A percentile compares a stretch with the other conserved stretches of the same genome.
Conservation (phyloP, 495 filamentous ascomycete genomes). For the Podospora pseudocomata region DNA sequence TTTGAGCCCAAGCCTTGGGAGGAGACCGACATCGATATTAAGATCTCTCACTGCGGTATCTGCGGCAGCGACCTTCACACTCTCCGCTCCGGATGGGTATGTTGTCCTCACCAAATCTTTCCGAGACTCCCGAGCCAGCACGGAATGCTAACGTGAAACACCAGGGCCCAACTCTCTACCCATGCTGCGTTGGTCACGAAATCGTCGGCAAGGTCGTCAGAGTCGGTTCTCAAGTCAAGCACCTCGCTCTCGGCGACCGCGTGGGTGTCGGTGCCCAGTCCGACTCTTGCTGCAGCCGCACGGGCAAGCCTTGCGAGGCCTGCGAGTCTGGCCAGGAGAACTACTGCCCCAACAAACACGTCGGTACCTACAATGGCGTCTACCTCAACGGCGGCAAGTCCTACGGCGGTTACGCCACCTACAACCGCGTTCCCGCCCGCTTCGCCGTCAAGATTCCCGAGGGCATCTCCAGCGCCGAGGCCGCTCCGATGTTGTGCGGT, state of each 20-base stretch:
- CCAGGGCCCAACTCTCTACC: constrained; percentile 61
- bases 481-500: constrained; percentile 84
- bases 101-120: not conserved
- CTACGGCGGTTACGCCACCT: constrained; percentile 69
- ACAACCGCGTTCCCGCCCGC: constrained; percentile 65
- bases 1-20: constrained; percentile 77
- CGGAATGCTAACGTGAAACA: not conserved
- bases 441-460: constrained; percentile 81
- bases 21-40: constrained; percentile 73
- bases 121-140: not conserved
- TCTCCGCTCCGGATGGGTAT: constrained; percentile 66
- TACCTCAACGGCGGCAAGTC: constrained; percentile 61
- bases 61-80: constrained; percentile 79
- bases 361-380: constrained; percentile 65
- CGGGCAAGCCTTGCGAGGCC: constrained; percentile 60
- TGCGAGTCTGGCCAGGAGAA: constrained; percentile 61
- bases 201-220: constrained; percentile 74
- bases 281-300: constrained; percentile 55
- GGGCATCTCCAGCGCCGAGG: constrained; percentile 42
- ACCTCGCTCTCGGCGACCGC: constrained; percentile 71
- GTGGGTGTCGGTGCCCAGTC: constrained; percentile 84
- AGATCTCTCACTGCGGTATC: constrained; percentile 78
- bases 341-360: constrained; percentile 58
- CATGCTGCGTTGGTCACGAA: constrained; percentile 77
- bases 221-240: constrained; percentile 56